These are phyloP conservation scores for Nigrospora osmanthi DNA, from an alignment of 2,329 filamentous ascomycete species.

Conservation along the genomic window DNA sequence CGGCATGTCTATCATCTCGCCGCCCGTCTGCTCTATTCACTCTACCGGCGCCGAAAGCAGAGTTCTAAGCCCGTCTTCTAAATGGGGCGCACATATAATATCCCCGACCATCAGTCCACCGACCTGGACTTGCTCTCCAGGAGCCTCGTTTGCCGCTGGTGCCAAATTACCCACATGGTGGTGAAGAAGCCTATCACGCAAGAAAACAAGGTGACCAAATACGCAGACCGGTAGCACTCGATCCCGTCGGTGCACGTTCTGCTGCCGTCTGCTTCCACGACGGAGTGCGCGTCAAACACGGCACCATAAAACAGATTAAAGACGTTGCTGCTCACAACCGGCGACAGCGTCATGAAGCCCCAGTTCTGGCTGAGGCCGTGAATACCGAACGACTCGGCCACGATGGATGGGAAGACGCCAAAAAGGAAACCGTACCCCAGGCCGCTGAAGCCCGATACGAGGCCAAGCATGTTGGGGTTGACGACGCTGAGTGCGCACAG, in stretches of 20 bases:
- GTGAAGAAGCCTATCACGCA: conserved; percentile 62
- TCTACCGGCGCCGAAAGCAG: too few relatives aligned
- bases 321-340: conserved; percentile 79
- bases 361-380: conserved; percentile 88
- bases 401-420: conserved; percentile 84
- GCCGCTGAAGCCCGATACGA: conserved; percentile 78
- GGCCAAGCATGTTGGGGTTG: conserved; percentile 67
- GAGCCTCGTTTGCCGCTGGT: conserved; percentile 37
- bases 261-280: conserved; percentile 60
- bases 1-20: too few relatives aligned
- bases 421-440: conserved; percentile 91
- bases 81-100: too few relatives aligned
- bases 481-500: conserved; percentile 65
- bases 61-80: too few relatives aligned
- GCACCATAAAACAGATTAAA: conserved; percentile 88
- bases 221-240: conserved; percentile 74
- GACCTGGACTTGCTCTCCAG: conserved; percentile 27
- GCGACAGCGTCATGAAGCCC: conserved; percentile 88
- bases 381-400: conserved; percentile 86
- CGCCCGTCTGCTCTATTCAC: too few relatives aligned
- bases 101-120: conserved; percentile 21
- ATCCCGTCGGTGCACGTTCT: conserved; percentile 70
- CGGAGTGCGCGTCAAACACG: conserved; percentile 75
- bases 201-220: conserved; percentile 67
- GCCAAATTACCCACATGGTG: conserved; percentile 62